Base-by-base conservation (phyloP, 495 filamentous ascomycete genomes). In the Platismatia glauca region DNA sequence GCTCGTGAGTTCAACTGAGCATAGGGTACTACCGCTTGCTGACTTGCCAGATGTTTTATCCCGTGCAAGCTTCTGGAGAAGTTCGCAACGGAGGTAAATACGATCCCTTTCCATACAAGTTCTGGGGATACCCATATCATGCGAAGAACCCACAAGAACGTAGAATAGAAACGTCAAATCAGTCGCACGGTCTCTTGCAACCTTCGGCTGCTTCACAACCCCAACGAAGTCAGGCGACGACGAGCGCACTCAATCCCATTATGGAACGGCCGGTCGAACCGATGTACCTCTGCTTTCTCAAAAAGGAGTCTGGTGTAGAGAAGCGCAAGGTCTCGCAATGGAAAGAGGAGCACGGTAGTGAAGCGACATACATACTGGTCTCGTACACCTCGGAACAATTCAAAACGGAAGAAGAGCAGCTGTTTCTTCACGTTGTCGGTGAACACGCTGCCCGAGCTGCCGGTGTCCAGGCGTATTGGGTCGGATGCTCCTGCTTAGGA, bases 391-490 rank as follows among this genome's bases (percentile, higher is more conserved):
- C 44, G 13, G 64, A 69, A 39, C 72, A 75, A 37, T 75, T 74
- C 46, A 38, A 52, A 39, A 65, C 64, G 1, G 46, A 62, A 31
- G 61, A 66, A 31, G 62, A 71, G 15, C 13, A 67, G 48, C 15
- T 63, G n/a, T 59, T 37, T n/a, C 61, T 74, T 5, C 64, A 69
- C 57, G 38, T 67, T 15, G 64, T 74, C 11, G 72, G 68, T 33
- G 66, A 71, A 44, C 59, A 53, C 20, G 72, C 74, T n/a, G 67
- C 73, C 39, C 65, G 64, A 50, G 70, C 61, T 46, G 72, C 69
- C 16, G 73, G 60, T 44, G 64, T 72, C 13, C 43, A 33, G 9
- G 75, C 75, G 7, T 77, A 69, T 55, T 77, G 75, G 75, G 43
- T 76, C 34, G 70, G 39, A 15, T 60, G 35, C 52, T 44, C 33